Conservation (phyloP, 495 filamentous ascomycete genomes). For the Xylaria castorea region DNA sequence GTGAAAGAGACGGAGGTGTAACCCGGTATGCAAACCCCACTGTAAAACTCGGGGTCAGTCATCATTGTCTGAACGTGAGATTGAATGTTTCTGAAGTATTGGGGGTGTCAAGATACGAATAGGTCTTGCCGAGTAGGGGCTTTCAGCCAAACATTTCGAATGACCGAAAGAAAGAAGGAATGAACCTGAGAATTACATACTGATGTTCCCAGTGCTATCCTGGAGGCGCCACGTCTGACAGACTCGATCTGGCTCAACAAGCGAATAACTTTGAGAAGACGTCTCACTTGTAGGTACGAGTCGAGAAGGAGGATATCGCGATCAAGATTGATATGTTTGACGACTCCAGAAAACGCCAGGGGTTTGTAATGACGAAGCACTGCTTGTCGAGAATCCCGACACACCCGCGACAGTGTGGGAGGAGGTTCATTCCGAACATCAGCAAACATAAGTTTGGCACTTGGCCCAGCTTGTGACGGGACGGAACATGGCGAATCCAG, state of each 20-base stretch:
- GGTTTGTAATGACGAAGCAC: constrained; percentile 56
- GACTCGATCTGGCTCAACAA: constrained; percentile 57
- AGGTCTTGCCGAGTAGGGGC: neutral
- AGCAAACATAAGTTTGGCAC: constrained; percentile 55
- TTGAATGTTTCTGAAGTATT: neutral
- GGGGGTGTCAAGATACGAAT: neutral
- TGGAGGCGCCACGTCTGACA: constrained; percentile 50
- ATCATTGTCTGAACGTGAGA: neutral
- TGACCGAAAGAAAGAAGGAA: neutral
- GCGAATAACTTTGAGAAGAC: constrained; percentile 54
- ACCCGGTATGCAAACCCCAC: constrained; percentile 54
- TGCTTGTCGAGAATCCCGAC: constrained; percentile 54
- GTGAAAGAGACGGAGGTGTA: constrained; percentile 54
- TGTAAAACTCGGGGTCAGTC: neutral
- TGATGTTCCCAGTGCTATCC: constrained; percentile 54
- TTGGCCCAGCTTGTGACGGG: constrained; percentile 46
- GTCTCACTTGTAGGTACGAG: constrained; percentile 56
- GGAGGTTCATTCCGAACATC: constrained; percentile 56
- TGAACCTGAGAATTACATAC: neutral
- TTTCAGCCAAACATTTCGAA: neutral
- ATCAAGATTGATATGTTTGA: constrained; percentile 54
- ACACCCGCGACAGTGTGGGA: constrained; percentile 53
- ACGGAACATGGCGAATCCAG: constrained; percentile 53
- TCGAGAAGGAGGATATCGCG: constrained; percentile 58
- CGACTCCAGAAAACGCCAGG: constrained; percentile 52